phyloP scores from a whole-genome alignment of 495 filamentous ascomycete species.

The Aspergillus sclerotioniger region DNA sequence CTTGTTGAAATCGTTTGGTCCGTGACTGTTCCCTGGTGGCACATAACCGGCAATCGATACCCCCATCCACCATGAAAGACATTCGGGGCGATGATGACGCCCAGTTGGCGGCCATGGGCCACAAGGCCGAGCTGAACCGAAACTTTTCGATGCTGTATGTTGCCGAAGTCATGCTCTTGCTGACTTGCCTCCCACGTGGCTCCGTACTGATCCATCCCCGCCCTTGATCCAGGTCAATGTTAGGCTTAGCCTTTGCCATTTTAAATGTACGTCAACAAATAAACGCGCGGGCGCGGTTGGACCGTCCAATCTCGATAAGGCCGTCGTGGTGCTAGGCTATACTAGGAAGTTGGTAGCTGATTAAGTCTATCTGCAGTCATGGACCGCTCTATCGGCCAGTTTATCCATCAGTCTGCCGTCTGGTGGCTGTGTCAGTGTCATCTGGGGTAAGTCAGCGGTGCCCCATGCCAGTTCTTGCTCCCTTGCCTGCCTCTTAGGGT shows the following conservation, averaged over 20 bases:
- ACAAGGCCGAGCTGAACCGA: slow-evolving; percentile 62
- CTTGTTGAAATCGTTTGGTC: slow-evolving; percentile 1
- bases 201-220: slow-evolving; percentile 8
- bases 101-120: slow-evolving; percentile 61
- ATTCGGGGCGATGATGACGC: slow-evolving; percentile 41
- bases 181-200: slow-evolving; percentile 1
- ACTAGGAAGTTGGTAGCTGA: slow-evolving; percentile 8
- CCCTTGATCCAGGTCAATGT: slow-evolving; percentile 40
- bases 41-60: not conserved
- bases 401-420: slow-evolving; percentile 48
- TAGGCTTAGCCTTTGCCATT: slow-evolving; percentile 55
- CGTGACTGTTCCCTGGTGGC: slow-evolving; percentile 1
- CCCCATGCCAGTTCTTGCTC: not conserved
- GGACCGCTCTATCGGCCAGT: slow-evolving; percentile 52
- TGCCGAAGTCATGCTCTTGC: not conserved
- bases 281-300: not conserved
- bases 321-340: not conserved
- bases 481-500: too few species aligned
- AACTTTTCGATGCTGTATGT: slow-evolving; percentile 51
- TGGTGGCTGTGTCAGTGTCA: slow-evolving; percentile 46
- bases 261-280: slow-evolving; percentile 39
- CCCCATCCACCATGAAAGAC: slow-evolving; percentile 24
- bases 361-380: slow-evolving; percentile 34
- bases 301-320: not conserved
- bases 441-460: slow-evolving; percentile 41